These are phyloP conservation scores for Kwoniella sp. DNA, from an alignment of 768 basidiomycete species.

Conservation along the genomic window DNA sequence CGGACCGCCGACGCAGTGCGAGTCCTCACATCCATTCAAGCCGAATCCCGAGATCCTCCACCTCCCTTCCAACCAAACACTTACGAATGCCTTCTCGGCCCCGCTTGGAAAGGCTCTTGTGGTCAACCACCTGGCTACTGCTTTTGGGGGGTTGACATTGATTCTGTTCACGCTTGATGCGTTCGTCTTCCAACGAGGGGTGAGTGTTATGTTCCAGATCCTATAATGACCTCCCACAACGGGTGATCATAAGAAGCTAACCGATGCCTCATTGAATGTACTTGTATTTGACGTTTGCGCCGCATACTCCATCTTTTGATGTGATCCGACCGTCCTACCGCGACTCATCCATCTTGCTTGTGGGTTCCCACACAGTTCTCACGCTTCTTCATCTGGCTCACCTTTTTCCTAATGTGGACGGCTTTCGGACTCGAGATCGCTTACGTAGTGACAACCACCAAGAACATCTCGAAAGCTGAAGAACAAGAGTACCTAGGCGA, in stretches of 20 bases:
- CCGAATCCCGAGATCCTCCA: constrained; percentile 2
- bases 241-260: too few species aligned
- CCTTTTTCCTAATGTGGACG: constrained; percentile 14
- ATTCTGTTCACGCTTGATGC: constrained; percentile 1
- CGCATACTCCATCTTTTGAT: too few species aligned
- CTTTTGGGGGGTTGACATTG: constrained; percentile 7
- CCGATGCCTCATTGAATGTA: too few species aligned
- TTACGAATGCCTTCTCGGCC: constrained; percentile 5
- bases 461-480: not conserved
- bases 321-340: too few species aligned
- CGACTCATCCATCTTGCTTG: too few species aligned
- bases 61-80: not conserved
- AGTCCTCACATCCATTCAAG: constrained; percentile 1
- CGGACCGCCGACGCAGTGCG: constrained; percentile 1
- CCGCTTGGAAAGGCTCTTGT: constrained; percentile 7
- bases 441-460: not conserved
- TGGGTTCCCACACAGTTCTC: constrained; percentile 7
- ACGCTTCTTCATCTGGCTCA: constrained; percentile 7
- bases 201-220: constrained; percentile 1
- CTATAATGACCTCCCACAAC: too few species aligned
- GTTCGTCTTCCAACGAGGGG: not conserved
- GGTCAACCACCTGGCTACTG: constrained; percentile 12
- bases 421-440: constrained; percentile 10
- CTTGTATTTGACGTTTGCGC: too few species aligned
- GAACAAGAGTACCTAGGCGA: not conserved